These are phyloP conservation scores for Sphagnum fallax DNA, from an alignment of 228 moss, liverwort and hornwort genomes.

Conservation along the genomic window DNA sequence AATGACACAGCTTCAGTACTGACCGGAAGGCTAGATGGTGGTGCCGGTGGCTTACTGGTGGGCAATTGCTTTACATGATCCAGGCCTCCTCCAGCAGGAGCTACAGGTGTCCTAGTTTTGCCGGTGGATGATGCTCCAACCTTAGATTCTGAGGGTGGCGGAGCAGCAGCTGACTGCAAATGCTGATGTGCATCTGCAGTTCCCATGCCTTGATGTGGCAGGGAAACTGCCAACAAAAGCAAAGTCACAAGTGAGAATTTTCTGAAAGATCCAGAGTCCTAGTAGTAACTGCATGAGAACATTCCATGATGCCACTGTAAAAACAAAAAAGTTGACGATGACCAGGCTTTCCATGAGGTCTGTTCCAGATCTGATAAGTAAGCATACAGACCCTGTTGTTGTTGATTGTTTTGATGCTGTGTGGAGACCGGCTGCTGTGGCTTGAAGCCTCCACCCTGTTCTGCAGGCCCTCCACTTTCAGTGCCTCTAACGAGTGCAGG, in stretches of 20 bases:
- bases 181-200: slow-evolving; percentile 64
- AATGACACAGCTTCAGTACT: slow-evolving; percentile 36
- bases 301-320: not conserved
- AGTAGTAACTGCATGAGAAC: not conserved
- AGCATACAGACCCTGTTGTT: slow-evolving; percentile 62
- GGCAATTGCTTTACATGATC: slow-evolving; percentile 43
- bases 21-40: slow-evolving; percentile 35
- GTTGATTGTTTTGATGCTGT: slow-evolving; percentile 47
- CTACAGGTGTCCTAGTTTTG: slow-evolving; percentile 21
- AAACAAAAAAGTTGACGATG: not conserved
- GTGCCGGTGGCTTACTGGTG: slow-evolving; percentile 61
- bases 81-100: slow-evolving; percentile 25
- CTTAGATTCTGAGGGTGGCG: slow-evolving; percentile 48
- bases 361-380: not conserved
- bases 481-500: slow-evolving; percentile 51
- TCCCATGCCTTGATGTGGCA: slow-evolving; percentile 68
- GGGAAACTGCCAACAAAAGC: slow-evolving; percentile 19
- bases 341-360: too few relatives aligned
- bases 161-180: slow-evolving; percentile 34
- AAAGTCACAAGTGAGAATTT: not conserved
- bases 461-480: slow-evolving; percentile 57
- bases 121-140: slow-evolving; percentile 18
- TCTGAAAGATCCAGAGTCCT: not conserved
- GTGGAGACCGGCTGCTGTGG: slow-evolving; percentile 35
- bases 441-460: slow-evolving; percentile 64